Evolutionary conservation across 2,329 filamentous ascomycete genomes (phyloP).

Genomic region (Aspergillus sp.): DNA sequence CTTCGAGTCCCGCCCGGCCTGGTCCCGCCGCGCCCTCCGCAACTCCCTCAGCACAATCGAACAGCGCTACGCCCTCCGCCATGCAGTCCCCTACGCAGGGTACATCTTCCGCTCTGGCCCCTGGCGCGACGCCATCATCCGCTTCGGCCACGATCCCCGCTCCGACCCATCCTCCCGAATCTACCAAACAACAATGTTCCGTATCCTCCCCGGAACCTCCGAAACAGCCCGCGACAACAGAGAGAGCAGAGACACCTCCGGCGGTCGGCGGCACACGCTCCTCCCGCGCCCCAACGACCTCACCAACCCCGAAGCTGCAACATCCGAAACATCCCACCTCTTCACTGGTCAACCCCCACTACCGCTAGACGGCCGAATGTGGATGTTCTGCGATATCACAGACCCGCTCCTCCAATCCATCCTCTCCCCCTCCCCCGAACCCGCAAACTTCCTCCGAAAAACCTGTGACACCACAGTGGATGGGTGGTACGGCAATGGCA

Average conservation of each 20-base stretch:
- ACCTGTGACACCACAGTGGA: constrained; percentile 63
- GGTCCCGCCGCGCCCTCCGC: constrained; percentile 78
- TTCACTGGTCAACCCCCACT: constrained; percentile 75
- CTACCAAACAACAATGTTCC: constrained; percentile 90
- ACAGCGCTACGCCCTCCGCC: constrained; percentile 61
- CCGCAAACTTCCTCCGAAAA: constrained; percentile 54
- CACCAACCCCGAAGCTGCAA: constrained; percentile 7
- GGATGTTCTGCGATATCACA: constrained; percentile 89
- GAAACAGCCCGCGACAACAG: constrained; percentile 22
- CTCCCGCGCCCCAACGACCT: constrained; percentile 21
- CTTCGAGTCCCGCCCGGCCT: constrained; percentile 74
- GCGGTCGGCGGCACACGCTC: constrained; percentile 29
- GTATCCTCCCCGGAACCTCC: constrained; percentile 52
- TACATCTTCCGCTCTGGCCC: constrained; percentile 93
- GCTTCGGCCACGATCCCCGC: constrained; percentile 83
- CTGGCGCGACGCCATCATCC: constrained; percentile 84
- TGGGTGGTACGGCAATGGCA: constrained; percentile 82
- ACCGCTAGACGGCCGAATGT: constrained; percentile 79
- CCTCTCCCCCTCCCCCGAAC: constrained; percentile 57
- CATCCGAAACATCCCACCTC: constrained; percentile 54
- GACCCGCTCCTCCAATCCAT: constrained; percentile 72
- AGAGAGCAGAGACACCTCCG: neutral
- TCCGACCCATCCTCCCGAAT: constrained; percentile 71
- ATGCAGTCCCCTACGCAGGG: constrained; percentile 77
- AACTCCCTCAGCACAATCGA: constrained; percentile 63